phyloP scores from a whole-genome alignment of 768 basidiomycete genomes.

The Leccinum incarnatum region DNA sequence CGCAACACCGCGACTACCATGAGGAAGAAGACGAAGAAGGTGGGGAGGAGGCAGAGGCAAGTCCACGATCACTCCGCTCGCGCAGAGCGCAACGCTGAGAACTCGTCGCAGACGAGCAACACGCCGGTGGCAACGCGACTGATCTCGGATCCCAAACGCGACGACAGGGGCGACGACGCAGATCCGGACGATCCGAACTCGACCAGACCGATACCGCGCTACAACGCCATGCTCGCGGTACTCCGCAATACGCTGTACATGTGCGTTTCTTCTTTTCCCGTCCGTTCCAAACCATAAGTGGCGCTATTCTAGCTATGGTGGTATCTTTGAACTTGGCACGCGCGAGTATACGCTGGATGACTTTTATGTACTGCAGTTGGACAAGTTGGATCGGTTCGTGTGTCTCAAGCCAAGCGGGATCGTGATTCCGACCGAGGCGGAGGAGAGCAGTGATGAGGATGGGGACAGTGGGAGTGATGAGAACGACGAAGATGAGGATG shows the following conservation, averaged over 20 bases:
- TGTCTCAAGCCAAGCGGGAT: slow-evolving; percentile 71
- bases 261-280: slow-evolving; percentile 38
- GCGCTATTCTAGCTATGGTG: slow-evolving; percentile 62
- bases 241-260: slow-evolving; percentile 83
- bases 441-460: slow-evolving; percentile 59
- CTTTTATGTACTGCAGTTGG: slow-evolving; percentile 75
- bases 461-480: slow-evolving; percentile 60
- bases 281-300: neutral
- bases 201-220: slow-evolving; percentile 67
- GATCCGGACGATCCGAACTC: slow-evolving; percentile 65
- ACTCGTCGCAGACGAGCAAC: neutral
- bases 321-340: slow-evolving; percentile 80
- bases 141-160: slow-evolving; percentile 1
- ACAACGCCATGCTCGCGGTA: slow-evolving; percentile 88
- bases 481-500: slow-evolving; percentile 49
- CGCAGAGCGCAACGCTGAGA: neutral
- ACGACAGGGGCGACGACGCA: slow-evolving; percentile 33
- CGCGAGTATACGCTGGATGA: slow-evolving; percentile 90
- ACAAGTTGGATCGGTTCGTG: slow-evolving; percentile 76
- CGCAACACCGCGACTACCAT: slow-evolving; percentile 1
- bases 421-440: slow-evolving; percentile 59
- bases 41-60: slow-evolving; percentile 8
- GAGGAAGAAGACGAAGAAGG: slow-evolving; percentile 17
- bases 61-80: neutral
- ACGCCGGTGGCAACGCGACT: neutral